These are phyloP conservation scores for Malus hybrid DNA, from an alignment of 331 rosid species.

Conservation along the genomic window DNA sequence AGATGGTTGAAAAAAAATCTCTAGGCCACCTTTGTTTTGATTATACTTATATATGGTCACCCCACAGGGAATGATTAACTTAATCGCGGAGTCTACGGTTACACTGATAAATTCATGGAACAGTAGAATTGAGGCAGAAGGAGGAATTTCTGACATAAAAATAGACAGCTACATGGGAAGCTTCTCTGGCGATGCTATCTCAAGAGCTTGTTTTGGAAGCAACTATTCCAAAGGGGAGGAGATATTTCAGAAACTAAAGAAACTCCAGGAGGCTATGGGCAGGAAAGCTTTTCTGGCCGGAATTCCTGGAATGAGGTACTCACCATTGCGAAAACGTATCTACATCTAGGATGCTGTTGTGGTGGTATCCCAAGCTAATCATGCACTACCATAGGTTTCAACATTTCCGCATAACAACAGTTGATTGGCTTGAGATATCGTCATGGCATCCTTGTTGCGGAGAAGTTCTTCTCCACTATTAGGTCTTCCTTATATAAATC, in stretches of 20 bases:
- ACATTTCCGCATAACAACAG: too few relatives aligned
- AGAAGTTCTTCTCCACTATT: too few relatives aligned
- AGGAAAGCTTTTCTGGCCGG: background rate
- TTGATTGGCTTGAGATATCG: too few relatives aligned
- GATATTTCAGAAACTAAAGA: conserved; percentile 9
- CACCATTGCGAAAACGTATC: too few relatives aligned
- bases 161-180: conserved; percentile 8
- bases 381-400: too few relatives aligned
- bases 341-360: too few relatives aligned
- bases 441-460: too few relatives aligned
- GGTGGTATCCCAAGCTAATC: too few relatives aligned
- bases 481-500: too few relatives aligned
- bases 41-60: background rate
- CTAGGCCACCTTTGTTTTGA: background rate
- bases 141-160: conserved; percentile 11
- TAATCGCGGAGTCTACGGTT: conserved; percentile 9
- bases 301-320: conserved; percentile 14
- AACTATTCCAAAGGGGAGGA: conserved; percentile 12
- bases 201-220: conserved; percentile 28
- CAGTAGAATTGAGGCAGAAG: background rate
- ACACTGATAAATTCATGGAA: conserved; percentile 12
- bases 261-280: conserved; percentile 7
- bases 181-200: conserved; percentile 26
- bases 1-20: too few relatives aligned
- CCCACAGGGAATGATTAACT: conserved; percentile 14